phyloP scores from a whole-genome alignment of 805 yeast genomes.

The Tetrapisispora fleetii region DNA sequence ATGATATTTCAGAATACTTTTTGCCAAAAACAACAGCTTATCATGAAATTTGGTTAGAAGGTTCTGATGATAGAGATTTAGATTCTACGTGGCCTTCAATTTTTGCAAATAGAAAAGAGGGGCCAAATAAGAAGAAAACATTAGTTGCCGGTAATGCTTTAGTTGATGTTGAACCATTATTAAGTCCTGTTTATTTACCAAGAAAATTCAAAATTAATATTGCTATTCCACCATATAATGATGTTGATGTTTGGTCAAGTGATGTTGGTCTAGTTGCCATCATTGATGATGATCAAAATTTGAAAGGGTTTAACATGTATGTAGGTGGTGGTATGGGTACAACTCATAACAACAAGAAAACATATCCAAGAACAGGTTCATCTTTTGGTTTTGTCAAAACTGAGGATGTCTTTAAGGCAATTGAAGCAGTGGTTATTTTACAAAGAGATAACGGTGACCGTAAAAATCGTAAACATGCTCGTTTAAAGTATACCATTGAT shows the following conservation, averaged over 20 bases:
- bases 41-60: constrained; percentile 94
- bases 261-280: constrained; percentile 91
- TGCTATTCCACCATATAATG: constrained; percentile 92
- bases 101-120: constrained; percentile 58
- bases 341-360: constrained; percentile 92
- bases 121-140: constrained; percentile 73
- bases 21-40: constrained; percentile 90
- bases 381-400: constrained; percentile 64
- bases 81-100: constrained; percentile 51
- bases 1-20: constrained; percentile 65
- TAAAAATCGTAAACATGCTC: constrained; percentile 92
- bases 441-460: constrained; percentile 95
- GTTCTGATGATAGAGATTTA: constrained; percentile 61
- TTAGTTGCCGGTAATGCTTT: constrained; percentile 80
- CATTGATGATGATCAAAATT: constrained; percentile 48
- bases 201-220: constrained; percentile 93
- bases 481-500: constrained; percentile 93
- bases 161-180: constrained; percentile 76
- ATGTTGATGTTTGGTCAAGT: constrained; percentile 92
- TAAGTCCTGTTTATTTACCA: constrained; percentile 81
- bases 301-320: constrained; percentile 74
- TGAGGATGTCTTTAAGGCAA: constrained; percentile 63
- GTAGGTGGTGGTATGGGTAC: constrained; percentile 99
- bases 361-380: constrained; percentile 92
- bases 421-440: constrained; percentile 86